Evolutionary conservation across 495 filamentous ascomycete genomes (phyloP).

Genomic region (Elaphomyces granulatus): DNA sequence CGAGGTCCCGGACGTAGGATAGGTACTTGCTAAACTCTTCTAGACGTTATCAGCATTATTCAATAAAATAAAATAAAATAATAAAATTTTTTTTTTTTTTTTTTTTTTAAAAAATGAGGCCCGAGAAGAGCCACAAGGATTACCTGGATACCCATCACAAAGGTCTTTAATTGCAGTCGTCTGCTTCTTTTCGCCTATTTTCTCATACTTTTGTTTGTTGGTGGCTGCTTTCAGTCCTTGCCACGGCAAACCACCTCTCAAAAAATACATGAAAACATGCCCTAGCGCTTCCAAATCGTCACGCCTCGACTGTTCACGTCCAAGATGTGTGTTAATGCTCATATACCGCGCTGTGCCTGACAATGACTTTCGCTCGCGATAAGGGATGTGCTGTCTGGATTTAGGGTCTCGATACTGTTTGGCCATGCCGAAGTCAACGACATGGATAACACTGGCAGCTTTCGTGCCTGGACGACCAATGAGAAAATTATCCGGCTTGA

Average conservation of each 20-base stretch:
- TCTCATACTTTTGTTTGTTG: slow-evolving; percentile 99
- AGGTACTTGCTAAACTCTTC: slow-evolving; percentile 97
- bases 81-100: neutral
- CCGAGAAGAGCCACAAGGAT: neutral
- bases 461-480: slow-evolving; percentile 91
- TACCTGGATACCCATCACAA: slow-evolving; percentile 86
- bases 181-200: slow-evolving; percentile 99
- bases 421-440: slow-evolving; percentile 99
- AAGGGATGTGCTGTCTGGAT: slow-evolving; percentile 98
- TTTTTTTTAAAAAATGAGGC: slow-evolving; percentile 9
- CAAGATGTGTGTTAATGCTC: slow-evolving; percentile 99
- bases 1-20: slow-evolving; percentile 91
- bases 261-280: slow-evolving; percentile 99
- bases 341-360: slow-evolving; percentile 98
- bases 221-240: slow-evolving; percentile 97
- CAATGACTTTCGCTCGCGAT: slow-evolving; percentile 92
- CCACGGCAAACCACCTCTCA: slow-evolving; percentile 92
- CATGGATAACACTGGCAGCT: slow-evolving; percentile 92
- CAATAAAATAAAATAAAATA: neutral
- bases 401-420: slow-evolving; percentile 99
- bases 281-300: slow-evolving; percentile 94
- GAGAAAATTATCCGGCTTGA: slow-evolving; percentile 99
- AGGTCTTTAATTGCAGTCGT: slow-evolving; percentile 94
- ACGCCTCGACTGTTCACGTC: slow-evolving; percentile 87
- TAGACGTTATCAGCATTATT: slow-evolving; percentile 12